Evolutionary conservation across 1,139 yeast genomes (phyloP), one percentile per base, ranked within the genome.

Genomic region (Kodamaea arcana): DNA sequence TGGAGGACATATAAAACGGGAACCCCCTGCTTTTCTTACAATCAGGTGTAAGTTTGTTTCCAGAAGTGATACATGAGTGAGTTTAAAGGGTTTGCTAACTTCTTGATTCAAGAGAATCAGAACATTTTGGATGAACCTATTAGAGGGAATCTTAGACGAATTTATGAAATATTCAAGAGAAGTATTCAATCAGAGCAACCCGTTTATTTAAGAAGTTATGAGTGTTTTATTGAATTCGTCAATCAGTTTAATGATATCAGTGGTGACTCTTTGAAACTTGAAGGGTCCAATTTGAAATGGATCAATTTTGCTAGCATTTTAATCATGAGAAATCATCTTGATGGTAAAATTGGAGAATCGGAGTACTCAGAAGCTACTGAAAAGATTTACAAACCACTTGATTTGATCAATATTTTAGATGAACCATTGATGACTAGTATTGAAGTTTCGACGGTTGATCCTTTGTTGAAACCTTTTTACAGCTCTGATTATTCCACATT

Each of bases 241-340:
- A 30, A 27, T 3, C 43, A 45, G 3, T 60, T 62, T 36, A 60
- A 60, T 32, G 41, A 29, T 2, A 34, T 62, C 10, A 52, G 62
- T 32, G 60, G 52, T 1, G 34, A 41, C 11, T 12, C 28, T 8
- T 46, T 27, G 32, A 31, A 27, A 20, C 25, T 27, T n/a, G 32
- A 29, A n/a, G 30, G 25, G 9, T 25, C 18, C 5, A 28, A 25
- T 8, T 35, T 55, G 16, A 35, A 24, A 4, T 54, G 52, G 51
- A 39, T 54, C 30, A 49, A 54, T 34, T 41, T 39, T 28, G 43
- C 44, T 12, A 54, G 44, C 15, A 35, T 53, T 10, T 29, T 43
- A 12, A 41, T 51, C 8, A 45, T 58, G 21, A 42, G 47, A 24
- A 44, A 41, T 2, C 41, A 53, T 18, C 34, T 56, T 20, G 24